Base-by-base conservation (phyloP, 2,329 filamentous ascomycete species). In the Colletotrichum lindemuthianum region DNA sequence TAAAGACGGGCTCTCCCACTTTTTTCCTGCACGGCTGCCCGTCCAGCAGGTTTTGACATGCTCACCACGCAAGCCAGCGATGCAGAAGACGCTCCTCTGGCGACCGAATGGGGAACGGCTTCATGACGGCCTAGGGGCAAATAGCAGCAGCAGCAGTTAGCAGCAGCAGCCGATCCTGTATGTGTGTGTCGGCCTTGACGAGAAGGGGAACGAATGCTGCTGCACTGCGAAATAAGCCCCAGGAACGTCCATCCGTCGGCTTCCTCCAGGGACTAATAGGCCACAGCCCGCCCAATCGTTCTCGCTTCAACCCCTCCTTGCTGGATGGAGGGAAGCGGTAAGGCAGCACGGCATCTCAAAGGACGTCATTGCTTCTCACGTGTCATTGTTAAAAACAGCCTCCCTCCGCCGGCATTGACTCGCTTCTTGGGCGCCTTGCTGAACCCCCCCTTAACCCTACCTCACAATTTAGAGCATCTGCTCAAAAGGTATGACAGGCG, bases 1-100 rank as follows among this genome's bases (percentile, higher is more conserved):
- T 24, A 24, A 58, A 48, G 13, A 52, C 11, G 12, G 54, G 33
- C 59, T 24, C 59, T 66, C 63, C 66, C 63, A 67, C 59, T 61
- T 61, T 61, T 24, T 60, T 60, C 41, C 61, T 65, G 61, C 61
- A 65, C 61, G 33, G 61, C 58, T 61, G 61, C 61, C 64, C 64
- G 49, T 65, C 52, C 51, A 66, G 60, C 60, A 64, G 55, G 60
- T 63, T 59, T 68, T 63, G 64, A 52, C 43, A 45, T 60, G 51
- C 52, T 64, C 44, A 58, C 67, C 52, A 57, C 56, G 66, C 60
- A 57, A 55, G 52, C 36, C 49, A 50, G 44, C 33, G 60, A 51
- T 45, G 58, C 63, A 67, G 63, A 61, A 63, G 59, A 48, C 63
- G 57, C 61, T 58, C 24, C 39, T 48, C 48, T 33, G 37, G 44